Evolutionary conservation across 208 protist species (phyloP), one percentile per base, ranked within the genome.

Genomic region (Acanthamoeba castellanii): DNA sequence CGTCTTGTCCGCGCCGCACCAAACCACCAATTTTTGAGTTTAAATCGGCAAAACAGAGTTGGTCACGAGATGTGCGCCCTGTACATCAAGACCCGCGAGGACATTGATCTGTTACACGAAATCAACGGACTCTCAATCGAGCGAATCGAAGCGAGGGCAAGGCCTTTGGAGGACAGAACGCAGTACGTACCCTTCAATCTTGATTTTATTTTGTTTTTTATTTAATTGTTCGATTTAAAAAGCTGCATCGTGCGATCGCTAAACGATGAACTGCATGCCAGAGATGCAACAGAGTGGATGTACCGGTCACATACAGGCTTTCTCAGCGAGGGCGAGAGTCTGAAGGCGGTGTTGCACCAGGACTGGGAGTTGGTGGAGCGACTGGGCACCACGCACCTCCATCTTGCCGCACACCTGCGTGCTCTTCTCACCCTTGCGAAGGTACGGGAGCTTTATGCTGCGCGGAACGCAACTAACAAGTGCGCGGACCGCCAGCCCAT

Each of bases 261-360:
- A 76, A 25, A 81, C 9, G 6, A 11, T 81, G 5, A 30, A 20
- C 7, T 25, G 18, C 52, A 59, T 20, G 70, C 27, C 11, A 91
- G 85, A 27, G 85, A 91, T 50, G 52, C 85, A 11, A 55, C 13
- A 25, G 85, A 91, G 37, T 64, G 57, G 61, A 34, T 72, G 57
- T 91, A 74, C 34, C 50, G 85, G 14, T 91, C 85, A 55, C 85
- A 91, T 32, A 45, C 61, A 9, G 85, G 85, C 22, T 91, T 91
- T 32, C 30, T 91, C 13, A 57, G 85, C 14, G 57, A 37, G 37
- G 85, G 59, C 30, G 85, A 91, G 85, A 72, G 61, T 25, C 57
- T 91, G 34, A n/a, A 30, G 13, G n/a, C 64, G 5, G 85, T 91
- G 13, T n/a, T 91, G 55, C n/a, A 34, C 2, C 57, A 47, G 16